phyloP scores from a whole-genome alignment of 2,329 filamentous ascomycete genomes.

The Pseudofabraea citricarpa region DNA sequence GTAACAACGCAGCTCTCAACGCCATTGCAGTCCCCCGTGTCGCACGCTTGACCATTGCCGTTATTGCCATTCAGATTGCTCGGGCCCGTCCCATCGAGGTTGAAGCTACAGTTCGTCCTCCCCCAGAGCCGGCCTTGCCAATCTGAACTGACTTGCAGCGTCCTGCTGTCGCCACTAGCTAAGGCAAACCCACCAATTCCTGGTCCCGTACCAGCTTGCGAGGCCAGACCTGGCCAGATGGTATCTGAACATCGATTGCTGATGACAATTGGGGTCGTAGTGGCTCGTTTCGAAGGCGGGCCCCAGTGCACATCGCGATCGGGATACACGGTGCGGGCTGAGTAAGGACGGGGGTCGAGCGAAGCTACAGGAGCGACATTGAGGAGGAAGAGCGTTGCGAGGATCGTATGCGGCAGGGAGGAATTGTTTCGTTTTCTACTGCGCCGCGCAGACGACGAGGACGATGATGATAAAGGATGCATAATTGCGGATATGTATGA shows the following conservation, averaged over 20 bases:
- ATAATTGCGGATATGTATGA: constrained; percentile 6
- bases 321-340: not conserved
- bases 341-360: not conserved
- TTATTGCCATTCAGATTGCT: constrained; percentile 34
- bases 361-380: constrained; percentile 9
- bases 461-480: too few species aligned
- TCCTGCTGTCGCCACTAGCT: constrained; percentile 48
- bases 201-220: constrained; percentile 66
- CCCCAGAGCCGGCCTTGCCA: constrained; percentile 85
- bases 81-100: constrained; percentile 53
- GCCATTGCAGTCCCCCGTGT: constrained; percentile 72
- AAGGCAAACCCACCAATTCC: constrained; percentile 66
- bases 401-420: constrained; percentile 5
- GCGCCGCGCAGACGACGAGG: too few species aligned
- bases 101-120: constrained; percentile 77
- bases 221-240: constrained; percentile 73
- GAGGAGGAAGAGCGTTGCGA: constrained; percentile 11
- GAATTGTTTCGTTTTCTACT: constrained; percentile 8
- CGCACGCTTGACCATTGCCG: constrained; percentile 53
- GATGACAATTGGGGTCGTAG: constrained; percentile 54
- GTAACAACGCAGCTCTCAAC: constrained; percentile 64
- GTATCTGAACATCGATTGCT: constrained; percentile 67
- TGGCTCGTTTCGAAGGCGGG: constrained; percentile 29
- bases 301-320: constrained; percentile 12
- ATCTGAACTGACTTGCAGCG: constrained; percentile 62